A percentile compares a stretch with the other conserved stretches of the same genome.
Evolutionary conservation across 371 early-diverging fungal genomes (phyloP).

Genomic region (Actinomortierella wolfii): DNA sequence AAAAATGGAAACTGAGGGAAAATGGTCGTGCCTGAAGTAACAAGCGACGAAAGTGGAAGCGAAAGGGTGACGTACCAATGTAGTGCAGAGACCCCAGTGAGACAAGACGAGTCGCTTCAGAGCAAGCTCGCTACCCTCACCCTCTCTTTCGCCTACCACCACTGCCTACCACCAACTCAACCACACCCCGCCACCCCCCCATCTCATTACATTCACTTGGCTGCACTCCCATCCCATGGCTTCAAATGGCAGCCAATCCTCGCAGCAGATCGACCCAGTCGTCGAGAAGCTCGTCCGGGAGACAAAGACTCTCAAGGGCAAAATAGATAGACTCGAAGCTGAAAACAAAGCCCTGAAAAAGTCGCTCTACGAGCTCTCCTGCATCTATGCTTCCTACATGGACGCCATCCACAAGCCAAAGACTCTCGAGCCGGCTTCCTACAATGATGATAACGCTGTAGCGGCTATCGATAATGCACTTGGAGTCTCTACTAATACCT

Average conservation of each 20-base stretch:
- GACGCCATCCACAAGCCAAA: constrained; percentile 9
- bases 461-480: no score
- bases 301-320: constrained; percentile 74
- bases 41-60: no score
- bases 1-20: background rate
- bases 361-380: constrained; percentile 82
- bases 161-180: no score
- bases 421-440: no score
- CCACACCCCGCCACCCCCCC: no score
- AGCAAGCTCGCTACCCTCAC: no score
- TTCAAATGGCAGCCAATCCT: constrained; percentile 26
- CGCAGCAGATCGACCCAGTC: constrained; percentile 44
- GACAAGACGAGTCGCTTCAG: no score
- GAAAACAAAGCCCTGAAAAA: constrained; percentile 86
- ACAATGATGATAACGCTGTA: no score
- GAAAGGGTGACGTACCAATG: no score
- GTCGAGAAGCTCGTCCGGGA: constrained; percentile 72
- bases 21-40: constrained; percentile 8
- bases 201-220: no score
- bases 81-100: no score
- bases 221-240: constrained; percentile 25
- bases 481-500: constrained; percentile 53
- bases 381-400: constrained; percentile 63
- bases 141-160: no score
- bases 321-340: constrained; percentile 79